Base-by-base conservation (phyloP, 768 basidiomycete genomes). In the Psilocybe sp. region DNA sequence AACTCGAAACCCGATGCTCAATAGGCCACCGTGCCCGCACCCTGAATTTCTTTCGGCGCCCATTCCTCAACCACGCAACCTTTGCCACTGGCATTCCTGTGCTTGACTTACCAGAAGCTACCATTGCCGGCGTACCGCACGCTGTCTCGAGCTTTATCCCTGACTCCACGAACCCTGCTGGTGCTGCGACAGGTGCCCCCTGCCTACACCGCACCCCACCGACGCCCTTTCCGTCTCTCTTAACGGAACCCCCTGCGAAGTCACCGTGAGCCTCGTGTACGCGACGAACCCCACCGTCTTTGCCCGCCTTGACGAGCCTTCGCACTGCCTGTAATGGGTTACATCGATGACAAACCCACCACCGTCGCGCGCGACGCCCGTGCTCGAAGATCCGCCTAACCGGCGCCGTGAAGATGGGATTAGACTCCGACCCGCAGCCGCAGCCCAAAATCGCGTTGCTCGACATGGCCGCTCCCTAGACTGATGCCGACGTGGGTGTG, bases 231-330 rank as follows among this genome's bases (percentile, higher is more conserved):
- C 68, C 23, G 57, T 78, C n/a, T 44, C 55, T 10, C 12, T 47
- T 20, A 59, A 14, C 38, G 36, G n/a, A 49, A 47, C 16, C 43
- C 61, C 31, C 49, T 56, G 8, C 12, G 41, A 46, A 5, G 48
- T 79, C 46, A 64, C 62, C 37, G 75, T 70, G 1, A 85, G 85
- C 10, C 72, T 84, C 8, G 76, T 89, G 10, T 87, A 89, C 58
- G 86, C 86, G 1, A 84, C 87, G 13, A 89, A 89, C 61, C 87
- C 87, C 0, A 84, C 81, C 5, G 78, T 90, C 13, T 82, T 90
- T 64, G 72, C 88, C 55, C 47, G 65, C 32, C 64, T 71, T 3
- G 51, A 64, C 1, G 77, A 80, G 36, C 69, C 23, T 7, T 28
- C 23, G 23, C 23, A 33, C 68, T 80, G 40, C 64, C 69, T 15